Base-by-base conservation (phyloP, 768 basidiomycete genomes). In the Macrolepiota dolichaula region DNA sequence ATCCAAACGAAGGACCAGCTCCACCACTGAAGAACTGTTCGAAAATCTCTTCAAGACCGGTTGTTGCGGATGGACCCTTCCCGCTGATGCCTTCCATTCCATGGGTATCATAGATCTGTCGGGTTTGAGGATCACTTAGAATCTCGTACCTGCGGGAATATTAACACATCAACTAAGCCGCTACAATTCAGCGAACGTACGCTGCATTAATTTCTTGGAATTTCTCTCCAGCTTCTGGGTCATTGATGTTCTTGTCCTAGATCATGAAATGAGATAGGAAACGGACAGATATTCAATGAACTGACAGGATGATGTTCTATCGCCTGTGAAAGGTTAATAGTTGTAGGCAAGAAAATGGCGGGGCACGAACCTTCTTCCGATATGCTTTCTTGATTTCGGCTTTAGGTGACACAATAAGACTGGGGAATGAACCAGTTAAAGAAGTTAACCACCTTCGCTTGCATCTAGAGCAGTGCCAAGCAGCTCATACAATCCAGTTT, bases 301-400 rank as follows among this genome's bases (percentile, higher is more conserved):
- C 73, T 50, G 74, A 94, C 92, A 47, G 94, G 94, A 72, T 95
- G 93, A 65, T 92, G 88, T 69, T 92, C 85, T 70, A 88, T 93
- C 35, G 94, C 94, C 90, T 94, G 49, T 53, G 62, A 54, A 59
- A 64, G 55, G 57, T 62, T 47, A 64, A 58, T 51, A 25, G 37
- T 59, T 49, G 37, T 24, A n/a, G 37, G 37, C 11, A 44, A 55
- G 53, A 57, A n/a, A 55, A 49, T 27, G 46, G 29, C 49, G 35
- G 37, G 59, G 35, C 36, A 71, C 68, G 66, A 76, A 92, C 94
- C 86, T 95, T 96, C 77, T 85, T 91, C 71, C 90, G 88, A 71
- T 98, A 98, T 15, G 95, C 95, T 70, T 91, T 92, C 76, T 95
- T 96, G 68, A 98, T 93, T 64, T 98, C 93, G 65, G 80, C 92